phyloP scores from a whole-genome alignment of 805 yeast genomes.

The Komagataella kurtzmanii region DNA sequence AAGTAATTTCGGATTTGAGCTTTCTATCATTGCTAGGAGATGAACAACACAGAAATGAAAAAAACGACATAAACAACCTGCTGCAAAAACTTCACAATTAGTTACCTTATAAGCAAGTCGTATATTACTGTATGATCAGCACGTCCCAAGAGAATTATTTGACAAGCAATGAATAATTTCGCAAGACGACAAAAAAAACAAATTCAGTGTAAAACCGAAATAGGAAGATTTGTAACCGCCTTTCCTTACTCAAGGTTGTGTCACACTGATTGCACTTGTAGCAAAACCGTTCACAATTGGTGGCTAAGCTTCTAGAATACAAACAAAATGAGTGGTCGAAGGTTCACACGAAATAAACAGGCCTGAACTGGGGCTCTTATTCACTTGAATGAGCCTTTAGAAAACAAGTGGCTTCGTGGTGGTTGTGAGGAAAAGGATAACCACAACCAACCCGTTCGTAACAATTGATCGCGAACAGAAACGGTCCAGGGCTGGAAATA shows the following conservation, averaged over 20 bases:
- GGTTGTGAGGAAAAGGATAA: neutral
- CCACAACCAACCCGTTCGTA: neutral
- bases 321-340: neutral
- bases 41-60: neutral
- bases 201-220: neutral
- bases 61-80: neutral
- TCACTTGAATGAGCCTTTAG: neutral
- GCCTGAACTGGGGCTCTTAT: neutral
- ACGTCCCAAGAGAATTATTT: neutral
- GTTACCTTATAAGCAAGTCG: neutral
- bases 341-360: neutral
- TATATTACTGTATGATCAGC: neutral
- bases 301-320: neutral
- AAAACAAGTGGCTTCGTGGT: neutral
- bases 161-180: neutral
- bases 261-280: neutral
- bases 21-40: neutral
- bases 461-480: neutral
- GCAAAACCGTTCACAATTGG: neutral
- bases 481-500: neutral
- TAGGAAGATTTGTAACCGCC: neutral
- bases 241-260: neutral
- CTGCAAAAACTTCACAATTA: neutral
- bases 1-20: neutral
- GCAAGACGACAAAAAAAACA: neutral